Evolutionary conservation across 495 filamentous ascomycete genomes (phyloP).

Genomic region (Neurospora sp.): DNA sequence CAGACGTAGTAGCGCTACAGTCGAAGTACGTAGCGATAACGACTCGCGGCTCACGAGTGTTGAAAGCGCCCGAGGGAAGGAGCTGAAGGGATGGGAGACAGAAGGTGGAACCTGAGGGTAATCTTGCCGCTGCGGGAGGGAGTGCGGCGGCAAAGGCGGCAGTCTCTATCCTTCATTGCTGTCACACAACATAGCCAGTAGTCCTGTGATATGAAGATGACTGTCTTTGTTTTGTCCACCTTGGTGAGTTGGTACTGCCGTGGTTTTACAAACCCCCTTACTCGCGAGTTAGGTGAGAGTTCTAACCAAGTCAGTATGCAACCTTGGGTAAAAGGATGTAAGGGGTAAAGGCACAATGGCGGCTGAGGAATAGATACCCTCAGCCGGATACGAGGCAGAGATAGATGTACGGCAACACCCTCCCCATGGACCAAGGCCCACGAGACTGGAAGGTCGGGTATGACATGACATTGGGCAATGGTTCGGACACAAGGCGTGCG

Average conservation of each 20-base stretch:
- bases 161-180: not conserved
- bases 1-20: not conserved
- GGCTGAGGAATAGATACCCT: not conserved
- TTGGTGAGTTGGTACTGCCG: not conserved
- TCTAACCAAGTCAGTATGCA: not conserved
- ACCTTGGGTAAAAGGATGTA: not conserved
- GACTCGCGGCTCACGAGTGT: not conserved
- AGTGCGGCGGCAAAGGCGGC: not conserved
- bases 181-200: not conserved
- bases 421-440: not conserved
- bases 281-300: not conserved
- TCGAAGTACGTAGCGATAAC: not conserved
- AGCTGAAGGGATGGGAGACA: not conserved
- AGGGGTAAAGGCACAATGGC: not conserved
- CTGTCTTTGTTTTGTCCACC: not conserved
- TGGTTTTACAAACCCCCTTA: not conserved
- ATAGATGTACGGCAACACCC: not conserved
- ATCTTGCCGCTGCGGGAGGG: not conserved
- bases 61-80: not conserved
- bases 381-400: not conserved
- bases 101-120: not conserved
- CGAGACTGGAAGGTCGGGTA: not conserved
- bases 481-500: not conserved
- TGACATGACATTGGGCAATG: not conserved
- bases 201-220: not conserved